Percentiles rank a stretch among this genome's conserved stretches.
These are phyloP conservation scores for Candida vartiovaarae DNA, from an alignment of 805 yeast genomes.

Conservation along the genomic window DNA sequence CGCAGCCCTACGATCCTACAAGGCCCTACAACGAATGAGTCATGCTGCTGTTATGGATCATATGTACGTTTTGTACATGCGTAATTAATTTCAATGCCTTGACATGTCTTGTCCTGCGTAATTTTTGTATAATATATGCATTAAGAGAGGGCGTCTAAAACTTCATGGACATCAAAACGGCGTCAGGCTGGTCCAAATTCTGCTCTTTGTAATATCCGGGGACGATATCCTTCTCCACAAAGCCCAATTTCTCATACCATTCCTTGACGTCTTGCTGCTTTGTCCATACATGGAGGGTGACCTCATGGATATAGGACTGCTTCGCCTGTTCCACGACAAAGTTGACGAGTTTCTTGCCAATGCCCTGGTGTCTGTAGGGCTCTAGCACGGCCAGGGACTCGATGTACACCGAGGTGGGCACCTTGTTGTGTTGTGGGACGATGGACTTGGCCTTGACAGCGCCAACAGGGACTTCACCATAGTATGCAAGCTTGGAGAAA, in stretches of 20 bases:
- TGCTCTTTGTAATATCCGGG: slow-evolving; percentile 42
- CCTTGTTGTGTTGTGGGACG: slow-evolving; percentile 36
- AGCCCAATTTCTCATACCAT: slow-evolving; percentile 50
- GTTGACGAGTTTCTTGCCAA: slow-evolving; percentile 53
- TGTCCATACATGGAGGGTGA: slow-evolving; percentile 47
- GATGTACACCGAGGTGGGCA: slow-evolving; percentile 52
- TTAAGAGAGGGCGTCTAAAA: slow-evolving; percentile 14
- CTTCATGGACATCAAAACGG: slow-evolving; percentile 30
- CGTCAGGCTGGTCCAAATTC: slow-evolving; percentile 41
- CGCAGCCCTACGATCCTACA: slow-evolving; percentile 22
- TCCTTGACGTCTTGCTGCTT: slow-evolving; percentile 33
- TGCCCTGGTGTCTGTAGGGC: slow-evolving; percentile 53
- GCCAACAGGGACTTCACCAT: slow-evolving; percentile 77
- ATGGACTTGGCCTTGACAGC: slow-evolving; percentile 52
- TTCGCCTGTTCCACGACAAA: slow-evolving; percentile 52
- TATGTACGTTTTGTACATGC: no score
- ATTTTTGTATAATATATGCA: no score
- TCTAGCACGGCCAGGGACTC: slow-evolving; percentile 63
- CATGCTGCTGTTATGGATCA: no score
- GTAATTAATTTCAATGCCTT: no score
- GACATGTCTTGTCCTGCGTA: no score
- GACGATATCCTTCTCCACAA: slow-evolving; percentile 30
- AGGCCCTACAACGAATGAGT: slow-evolving; percentile 1
- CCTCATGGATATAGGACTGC: slow-evolving; percentile 43
- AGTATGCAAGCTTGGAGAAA: slow-evolving; percentile 51